Base-by-base conservation (phyloP, 2,329 filamentous ascomycete genomes). In the Tolypocladium inflatum region DNA sequence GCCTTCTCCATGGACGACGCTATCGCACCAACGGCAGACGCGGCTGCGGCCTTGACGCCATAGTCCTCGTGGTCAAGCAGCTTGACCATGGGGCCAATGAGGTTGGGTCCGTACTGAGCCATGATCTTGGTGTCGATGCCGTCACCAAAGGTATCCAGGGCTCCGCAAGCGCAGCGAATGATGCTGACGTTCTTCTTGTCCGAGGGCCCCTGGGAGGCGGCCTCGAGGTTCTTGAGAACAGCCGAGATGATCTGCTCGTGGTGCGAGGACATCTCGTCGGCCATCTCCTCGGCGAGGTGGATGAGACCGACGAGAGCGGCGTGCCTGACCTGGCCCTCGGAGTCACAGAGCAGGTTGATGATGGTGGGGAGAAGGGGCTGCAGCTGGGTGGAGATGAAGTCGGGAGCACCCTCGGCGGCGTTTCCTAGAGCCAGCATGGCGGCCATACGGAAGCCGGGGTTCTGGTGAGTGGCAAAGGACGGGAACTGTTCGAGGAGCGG, bases 361-460 rank as follows among this genome's bases (percentile, higher is more conserved):
- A 97, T 86, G 65, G 90, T 81, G 54, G 94, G 94, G 71, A 97
- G 84, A 64, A 97, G 88, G 63, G 88, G 83, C 68, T 88, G 82
- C 62, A 97, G 84, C 75, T 99, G 94, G 23, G 92, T 96, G 63
- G 90, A 91, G 68, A 97, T 91, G 75, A 97, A 99, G 73, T 99
- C 94, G 19, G 94, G 94, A 37, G 94, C 93, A 66, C 94, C 94
- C 78, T 97, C 94, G 56, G 96, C 93, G 66, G 90, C 93, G 78
- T 93, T 95, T 60, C 93, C 93, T 6, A 99, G 83, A 54, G 93
- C 88, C 62, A 97, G 81, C 69, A 97, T 94, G 74, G 90, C 92
- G 57, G 93, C 92, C 74, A 93, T 89, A 60, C 93, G 87, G 76
- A 89, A 88, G 66, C 90, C 86, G 41, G 91, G 82, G 68, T 95